Evolutionary conservation across 2,329 filamentous ascomycete species (phyloP), one percentile per base, ranked within the genome.

Genomic region (Endothia cerciana): DNA sequence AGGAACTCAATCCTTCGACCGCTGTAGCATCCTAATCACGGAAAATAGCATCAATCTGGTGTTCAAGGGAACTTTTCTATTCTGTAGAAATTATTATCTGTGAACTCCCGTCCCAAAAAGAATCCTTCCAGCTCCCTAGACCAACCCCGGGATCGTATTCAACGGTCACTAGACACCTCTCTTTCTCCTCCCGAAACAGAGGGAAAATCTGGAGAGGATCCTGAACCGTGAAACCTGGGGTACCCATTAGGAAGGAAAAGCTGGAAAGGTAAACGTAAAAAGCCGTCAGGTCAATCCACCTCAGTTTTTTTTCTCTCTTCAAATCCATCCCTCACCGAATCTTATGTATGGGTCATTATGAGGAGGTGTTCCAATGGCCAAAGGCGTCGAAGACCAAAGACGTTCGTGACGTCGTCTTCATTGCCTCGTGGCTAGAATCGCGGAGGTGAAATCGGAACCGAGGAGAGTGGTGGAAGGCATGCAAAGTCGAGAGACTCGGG

Each of bases 381-480:
- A 55, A 55, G 51, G 8, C 51, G 30, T 55, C 51, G 17, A 60
- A 22, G 58, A 49, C 45, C 45, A 47, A 61, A 36, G n/a, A 25
- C 43, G 58, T 60, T 43, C 43, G 43, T 59, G 30, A 38, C 10
- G 43, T 60, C 30, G 41, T 60, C 28, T 51, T 7, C 43, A 36
- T 49, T 38, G 43, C 43, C 19, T 60, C 55, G n/a, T 49, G 0
- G 45, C 22, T 8, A n/a, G n/a, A 60, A n/a, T 25, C 22, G 25
- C 28, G n/a, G 36, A 13, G 25, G 41, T 51, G 22, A 62, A 49
- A 51, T 55, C 56, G 30, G 43, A 38, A 25, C n/a, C 11, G 45
- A 2, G 28, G 22, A 5, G 25, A 51, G 33, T 3, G 33, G 17
- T 30, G 1, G 19, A 40, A 57, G 2, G 22, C 11, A 25, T n/a